Evolutionary conservation across 23 red algal genomes (phyloP), one percentile per base, ranked within the genome.

Genomic region (Gracilaria domingensis): DNA sequence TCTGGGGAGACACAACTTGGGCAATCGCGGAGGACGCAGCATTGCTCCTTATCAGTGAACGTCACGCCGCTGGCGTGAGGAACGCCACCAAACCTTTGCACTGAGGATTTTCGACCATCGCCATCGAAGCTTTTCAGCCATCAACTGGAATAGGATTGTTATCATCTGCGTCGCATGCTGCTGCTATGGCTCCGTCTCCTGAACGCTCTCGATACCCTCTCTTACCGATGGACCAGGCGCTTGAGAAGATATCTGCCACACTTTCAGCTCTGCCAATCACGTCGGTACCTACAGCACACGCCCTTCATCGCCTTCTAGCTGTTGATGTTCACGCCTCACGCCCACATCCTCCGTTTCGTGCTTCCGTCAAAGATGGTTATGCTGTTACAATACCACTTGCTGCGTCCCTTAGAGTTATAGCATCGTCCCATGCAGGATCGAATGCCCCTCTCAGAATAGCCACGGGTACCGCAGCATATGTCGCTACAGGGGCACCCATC

Each of bases 401-500:
- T 7, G 13, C 56, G 26, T 42, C 67, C 12, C 54, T 92, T 3
- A 51, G n/a, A 53, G 79, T 75, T 20, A 55, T 32, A n/a, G 80
- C 67, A 29, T 75, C 60, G 11, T 62, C 79, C 13, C 62, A 58
- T 21, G 78, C 89, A 18, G 89, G 79, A 35, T 51, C 33, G 9
- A 73, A 24, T 25, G 24, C 38, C 14, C n/a, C 62, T 51, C 23
- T 21, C 4, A 26, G 76, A 7, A 73, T 92, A 1, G 28, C 77
- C 34, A 5, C 44, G 4, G 96, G 93, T 34, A 59, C 47, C 18
- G 93, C 83, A 33, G 88, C 82, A 1, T 98, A 98, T 42, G 85
- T 98, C 24, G 87, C 96, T 9, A 98, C 96, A 17, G 96, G 96
- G 42, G 96, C 96, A 29, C 86, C 89, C 14, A 32, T 98, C 34